Evolutionary conservation across 1,284 basidiomycete species (phyloP), one percentile per base, ranked within the genome.

Genomic region (Golubevia pallescens): DNA sequence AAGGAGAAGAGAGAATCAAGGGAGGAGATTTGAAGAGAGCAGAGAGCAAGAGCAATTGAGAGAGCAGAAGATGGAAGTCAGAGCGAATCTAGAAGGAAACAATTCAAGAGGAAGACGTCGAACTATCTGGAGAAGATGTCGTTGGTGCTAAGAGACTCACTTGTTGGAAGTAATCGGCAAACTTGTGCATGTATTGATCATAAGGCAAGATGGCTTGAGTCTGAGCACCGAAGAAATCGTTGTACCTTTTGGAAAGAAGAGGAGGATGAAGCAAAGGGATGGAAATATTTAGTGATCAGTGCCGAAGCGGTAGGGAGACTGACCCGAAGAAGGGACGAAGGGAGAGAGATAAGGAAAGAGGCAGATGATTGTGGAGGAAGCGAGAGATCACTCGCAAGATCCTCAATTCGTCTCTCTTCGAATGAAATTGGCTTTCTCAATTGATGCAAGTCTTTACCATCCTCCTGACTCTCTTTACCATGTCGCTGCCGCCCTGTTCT

Each of bases 131-230:
- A 48, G 42, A 48, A 16, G 10, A 13, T 48, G 42, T 16, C 16
- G 16, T 48, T 13, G 42, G 16, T n/a, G 20, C 23, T 32, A 24
- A 32, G 58, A 24, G 24, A 24, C 80, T 21, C 61, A 88, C 90
- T 87, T 99, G 96, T 87, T 99, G 96, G 93, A 99, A 99, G 89
- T 99, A 99, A 87, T 98, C 96, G 64, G 96, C 96, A 84, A 99
- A 99, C 87, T 97, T 97, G 90, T 97, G 93, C 78, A 99, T 88
- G 88, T 99, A 99, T 87, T 99, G 96, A 87, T 99, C 97, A 85
- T 99, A 99, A 2, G 96, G 95, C 38, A 99, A 89, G 58, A 99
- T 90, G 5, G 93, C 94, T 80, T 97, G 94, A 1, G 96, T 97
- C 88, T 98, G 94, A 53, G 95, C 89, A 71, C 93, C 93, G 86